Evolutionary conservation across 164 flowering plant species (phyloP), one percentile per base, ranked within the genome.

Genomic region (Houttuynia cordata): DNA sequence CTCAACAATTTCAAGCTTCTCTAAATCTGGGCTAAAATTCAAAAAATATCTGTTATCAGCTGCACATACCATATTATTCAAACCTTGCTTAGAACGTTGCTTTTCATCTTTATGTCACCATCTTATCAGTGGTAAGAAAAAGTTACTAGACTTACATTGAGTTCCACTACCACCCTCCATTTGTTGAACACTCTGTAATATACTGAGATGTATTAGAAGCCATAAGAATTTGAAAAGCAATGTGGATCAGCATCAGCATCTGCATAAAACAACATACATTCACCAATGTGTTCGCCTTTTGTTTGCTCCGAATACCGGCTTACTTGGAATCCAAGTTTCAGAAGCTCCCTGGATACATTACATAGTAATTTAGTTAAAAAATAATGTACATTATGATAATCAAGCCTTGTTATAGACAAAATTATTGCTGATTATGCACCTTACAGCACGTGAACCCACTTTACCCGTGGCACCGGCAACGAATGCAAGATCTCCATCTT

Each of bases 391-490:
- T 22, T n/a, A 34, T 62, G 56, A 49, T 53, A 14, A 37, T 41
- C 45, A 41, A 57, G 56, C 41, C 57, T 60, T 24, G 50, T 10
- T 30, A 30, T 6, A 30, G 6, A 30, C 6, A 30, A 30, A 6
- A 30, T 30, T 30, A 30, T 30, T 30, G 37, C 37, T 30, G 37
- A 30, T 30, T 6, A 30, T 0, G 30, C 49, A 93, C 99, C 99
- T 93, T 67, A 90, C 91, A 49, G 97, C 80, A 56, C 99, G 80
- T 56, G 96, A 93, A 56, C 97, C 99, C 66, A 93, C 99, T 83
- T 56, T 82, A 51, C 97, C 99, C 40, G 97, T 87, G 50, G 99
- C 91, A 62, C 99, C 97, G 10, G 99, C 99, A 68, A 93, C 97
- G 79, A 88, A 93, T 56, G 73, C 95, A 60, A 88, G 74, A 72